Conservation (phyloP, 257 asterid genomes). For the Thymus mandschuricus region DNA sequence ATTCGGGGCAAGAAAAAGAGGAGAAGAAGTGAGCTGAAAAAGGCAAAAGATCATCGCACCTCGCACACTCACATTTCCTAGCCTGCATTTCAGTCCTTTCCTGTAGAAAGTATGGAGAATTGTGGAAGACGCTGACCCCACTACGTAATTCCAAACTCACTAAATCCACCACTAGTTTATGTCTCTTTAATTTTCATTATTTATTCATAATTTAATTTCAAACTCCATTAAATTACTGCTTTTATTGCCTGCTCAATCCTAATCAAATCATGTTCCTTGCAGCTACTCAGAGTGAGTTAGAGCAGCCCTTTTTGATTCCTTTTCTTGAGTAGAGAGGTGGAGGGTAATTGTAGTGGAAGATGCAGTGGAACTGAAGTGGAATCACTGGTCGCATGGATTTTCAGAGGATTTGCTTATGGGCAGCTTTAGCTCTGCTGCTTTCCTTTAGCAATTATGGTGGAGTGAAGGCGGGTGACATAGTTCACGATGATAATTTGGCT, state of each 20-base stretch:
- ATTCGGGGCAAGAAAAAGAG: too few species aligned
- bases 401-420: slow-evolving; percentile 43
- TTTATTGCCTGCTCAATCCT: not conserved
- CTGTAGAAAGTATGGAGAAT: not conserved
- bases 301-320: slow-evolving; percentile 11
- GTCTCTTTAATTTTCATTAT: too few species aligned
- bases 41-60: too few species aligned
- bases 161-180: not conserved
- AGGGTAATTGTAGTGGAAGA: not conserved
- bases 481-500: slow-evolving; percentile 56
- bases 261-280: not conserved
- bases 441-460: slow-evolving; percentile 36
- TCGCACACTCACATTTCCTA: too few species aligned
- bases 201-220: too few species aligned
- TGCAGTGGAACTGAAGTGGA: slow-evolving; percentile 23
- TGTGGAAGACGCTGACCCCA: slow-evolving; percentile 8
- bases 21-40: too few species aligned
- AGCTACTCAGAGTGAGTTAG: not conserved
- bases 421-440: slow-evolving; percentile 41
- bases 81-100: not conserved
- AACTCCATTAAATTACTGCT: not conserved
- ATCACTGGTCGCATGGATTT: slow-evolving; percentile 47
- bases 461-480: slow-evolving; percentile 79
- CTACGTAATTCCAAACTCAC: not conserved
- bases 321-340: not conserved